These are phyloP conservation scores for Arachnomyces sp. DNA, from an alignment of 2,329 filamentous ascomycete species.

Conservation along the genomic window DNA sequence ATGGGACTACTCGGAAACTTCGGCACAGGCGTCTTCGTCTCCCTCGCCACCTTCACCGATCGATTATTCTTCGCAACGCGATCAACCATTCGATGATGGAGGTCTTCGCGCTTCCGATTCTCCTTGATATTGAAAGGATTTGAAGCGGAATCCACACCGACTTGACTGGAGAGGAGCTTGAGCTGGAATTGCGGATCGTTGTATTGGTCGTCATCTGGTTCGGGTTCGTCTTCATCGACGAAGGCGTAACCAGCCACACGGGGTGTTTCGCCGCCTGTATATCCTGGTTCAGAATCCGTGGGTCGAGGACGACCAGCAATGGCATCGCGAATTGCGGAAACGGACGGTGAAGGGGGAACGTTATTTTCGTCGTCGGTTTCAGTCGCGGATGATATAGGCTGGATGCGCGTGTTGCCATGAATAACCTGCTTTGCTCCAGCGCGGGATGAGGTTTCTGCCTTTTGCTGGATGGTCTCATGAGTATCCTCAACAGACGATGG, in stretches of 20 bases:
- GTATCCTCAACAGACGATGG: conserved; percentile 44
- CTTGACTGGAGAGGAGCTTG: conserved; percentile 23
- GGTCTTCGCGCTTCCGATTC: conserved; percentile 64
- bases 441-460: conserved; percentile 59
- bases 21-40: conserved; percentile 43
- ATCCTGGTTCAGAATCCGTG: conserved; percentile 53
- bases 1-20: conserved; percentile 34
- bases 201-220: conserved; percentile 38
- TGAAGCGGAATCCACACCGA: conserved; percentile 43
- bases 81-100: conserved; percentile 84
- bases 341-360: conserved; percentile 66
- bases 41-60: conserved; percentile 50
- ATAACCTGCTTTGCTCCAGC: conserved; percentile 69
- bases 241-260: conserved; percentile 90
- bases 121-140: conserved; percentile 76
- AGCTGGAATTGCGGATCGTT: conserved; percentile 39
- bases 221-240: conserved; percentile 64
- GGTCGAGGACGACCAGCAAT: conserved; percentile 63
- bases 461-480: conserved; percentile 54
- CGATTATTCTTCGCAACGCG: conserved; percentile 65
- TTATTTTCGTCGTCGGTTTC: conserved; percentile 25
- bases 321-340: conserved; percentile 76
- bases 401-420: conserved; percentile 76
- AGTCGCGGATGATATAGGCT: conserved; percentile 37
- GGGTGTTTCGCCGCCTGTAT: conserved; percentile 67